Evolutionary conservation across 106 monocot species (phyloP).

Genomic region (Amphibolis antarctica): DNA sequence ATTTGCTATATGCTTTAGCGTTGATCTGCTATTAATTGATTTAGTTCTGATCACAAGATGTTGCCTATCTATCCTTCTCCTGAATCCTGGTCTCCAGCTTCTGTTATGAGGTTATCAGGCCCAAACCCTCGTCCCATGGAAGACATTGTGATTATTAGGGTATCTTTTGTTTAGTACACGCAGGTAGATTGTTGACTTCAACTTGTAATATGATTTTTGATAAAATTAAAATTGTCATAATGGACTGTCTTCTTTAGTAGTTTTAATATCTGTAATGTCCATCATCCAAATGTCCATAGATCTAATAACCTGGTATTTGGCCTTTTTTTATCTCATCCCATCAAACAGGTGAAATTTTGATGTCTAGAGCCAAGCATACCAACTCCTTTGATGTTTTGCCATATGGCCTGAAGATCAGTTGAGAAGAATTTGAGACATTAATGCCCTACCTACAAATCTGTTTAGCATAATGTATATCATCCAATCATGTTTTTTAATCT

Average conservation of each 20-base stretch:
- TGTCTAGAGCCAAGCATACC: constrained; percentile 60
- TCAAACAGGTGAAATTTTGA: constrained; percentile 61
- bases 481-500: not conserved
- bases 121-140: constrained; percentile 52
- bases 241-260: not conserved
- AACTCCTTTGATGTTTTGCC: constrained; percentile 29
- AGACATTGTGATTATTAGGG: constrained; percentile 85
- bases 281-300: constrained; percentile 33
- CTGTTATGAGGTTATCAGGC: constrained; percentile 76
- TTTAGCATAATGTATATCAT: constrained; percentile 25
- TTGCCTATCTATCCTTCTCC: not conserved
- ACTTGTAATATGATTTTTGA: too few relatives aligned
- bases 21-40: not conserved
- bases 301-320: constrained; percentile 37
- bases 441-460: constrained; percentile 27
- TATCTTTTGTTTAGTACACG: constrained; percentile 22
- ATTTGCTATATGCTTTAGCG: constrained; percentile 8
- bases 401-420: constrained; percentile 65
- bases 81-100: constrained; percentile 26
- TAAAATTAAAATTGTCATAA: not conserved
- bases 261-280: constrained; percentile 21
- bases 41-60: not conserved
- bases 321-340: constrained; percentile 54
- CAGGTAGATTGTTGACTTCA: too few relatives aligned
- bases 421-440: constrained; percentile 32